Evolutionary conservation across 148 eudicot species (phyloP), one percentile per base, ranked within the genome.

Genomic region (Vaccinium corymbosum): DNA sequence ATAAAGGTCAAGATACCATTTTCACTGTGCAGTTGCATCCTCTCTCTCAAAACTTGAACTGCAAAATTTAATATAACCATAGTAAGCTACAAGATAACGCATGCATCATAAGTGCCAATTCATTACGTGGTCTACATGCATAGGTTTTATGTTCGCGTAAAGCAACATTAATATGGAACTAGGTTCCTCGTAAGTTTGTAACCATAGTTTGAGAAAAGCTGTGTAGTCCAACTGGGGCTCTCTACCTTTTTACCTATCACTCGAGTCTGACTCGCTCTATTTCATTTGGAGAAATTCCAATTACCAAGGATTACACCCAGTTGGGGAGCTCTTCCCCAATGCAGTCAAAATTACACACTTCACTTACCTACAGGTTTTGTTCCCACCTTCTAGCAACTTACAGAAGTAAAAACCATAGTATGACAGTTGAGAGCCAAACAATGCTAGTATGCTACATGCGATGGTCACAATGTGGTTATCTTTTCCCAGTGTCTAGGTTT

Each of bases 1-100:
- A 74, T 46, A 20, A 13, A 1, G n/a, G 22, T 12, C 46, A 4
- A 19, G 72, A 15, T 61, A 4, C 72, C 32, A 80, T 20, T n/a
- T 50, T 32, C 71, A 61, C 19, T n/a, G 49, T 16, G 7, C 68
- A 46, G 12, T 56, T 3, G 52, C 7, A 19, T 79, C 62, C 22
- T 79, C 16, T 79, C 25, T 79, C 35, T 79, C 46, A 35, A 32
- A 79, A 42, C n/a, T 11, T 59, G 13, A 42, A 52, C 82, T 80
- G 53, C 52, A 80, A 38, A 80, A 79, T 22, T 55, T 56, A 51
- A 15, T 12, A 38, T 6, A 80, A 61, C 51, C 11, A 80, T 25
- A 25, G 59, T 42, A 46, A 11, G 71, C 53, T 61, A 61, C 48
- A 7, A 78, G 46, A 80, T 11, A 38, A 59, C 16, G 51, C 17